Conservation (phyloP, 2,329 filamentous ascomycete species). For the Stemphylium lycopersici region DNA sequence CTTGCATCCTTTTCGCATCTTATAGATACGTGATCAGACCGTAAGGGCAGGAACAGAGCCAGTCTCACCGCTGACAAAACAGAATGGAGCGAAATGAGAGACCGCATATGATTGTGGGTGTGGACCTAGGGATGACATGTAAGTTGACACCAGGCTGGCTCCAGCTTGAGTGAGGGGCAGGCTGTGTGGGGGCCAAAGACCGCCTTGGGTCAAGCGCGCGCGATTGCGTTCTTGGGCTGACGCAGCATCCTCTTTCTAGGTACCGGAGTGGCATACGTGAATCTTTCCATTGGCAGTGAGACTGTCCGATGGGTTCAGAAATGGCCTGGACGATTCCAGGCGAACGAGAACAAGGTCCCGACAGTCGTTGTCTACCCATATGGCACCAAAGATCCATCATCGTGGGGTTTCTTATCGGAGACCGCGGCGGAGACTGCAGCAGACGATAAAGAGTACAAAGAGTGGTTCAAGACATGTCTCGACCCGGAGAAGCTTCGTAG, state of each 20-base stretch:
- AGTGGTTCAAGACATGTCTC: constrained; percentile 65
- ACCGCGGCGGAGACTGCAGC: constrained; percentile 45
- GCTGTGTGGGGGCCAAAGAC: not conserved
- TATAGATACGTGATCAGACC: constrained; percentile 7
- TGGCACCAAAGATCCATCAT: constrained; percentile 48
- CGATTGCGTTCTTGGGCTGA: not conserved
- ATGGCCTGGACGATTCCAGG: constrained; percentile 61
- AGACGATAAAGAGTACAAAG: constrained; percentile 52
- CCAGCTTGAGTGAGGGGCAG: not conserved
- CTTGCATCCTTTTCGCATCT: constrained; percentile 7
- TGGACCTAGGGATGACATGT: constrained; percentile 50
- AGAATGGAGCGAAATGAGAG: constrained; percentile 26
- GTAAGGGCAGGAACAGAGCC: constrained; percentile 1
- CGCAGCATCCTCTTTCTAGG: constrained; percentile 18
- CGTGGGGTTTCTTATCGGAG: constrained; percentile 62
- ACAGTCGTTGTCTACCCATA: constrained; percentile 58
- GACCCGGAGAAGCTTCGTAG: constrained; percentile 54
- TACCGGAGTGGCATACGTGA: constrained; percentile 49
- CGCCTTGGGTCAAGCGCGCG: constrained; percentile 4
- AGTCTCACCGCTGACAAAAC: not conserved
- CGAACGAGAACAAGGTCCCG: constrained; percentile 62
- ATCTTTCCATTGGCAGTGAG: constrained; percentile 44
- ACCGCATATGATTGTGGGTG: constrained; percentile 43
- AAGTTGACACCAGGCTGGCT: constrained; percentile 21
- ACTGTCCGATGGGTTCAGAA: constrained; percentile 50